A percentile compares a stretch with the other conserved stretches of the same genome.
phyloP scores from a whole-genome alignment of 2,329 filamentous ascomycete species.

The Penicillium sp. region DNA sequence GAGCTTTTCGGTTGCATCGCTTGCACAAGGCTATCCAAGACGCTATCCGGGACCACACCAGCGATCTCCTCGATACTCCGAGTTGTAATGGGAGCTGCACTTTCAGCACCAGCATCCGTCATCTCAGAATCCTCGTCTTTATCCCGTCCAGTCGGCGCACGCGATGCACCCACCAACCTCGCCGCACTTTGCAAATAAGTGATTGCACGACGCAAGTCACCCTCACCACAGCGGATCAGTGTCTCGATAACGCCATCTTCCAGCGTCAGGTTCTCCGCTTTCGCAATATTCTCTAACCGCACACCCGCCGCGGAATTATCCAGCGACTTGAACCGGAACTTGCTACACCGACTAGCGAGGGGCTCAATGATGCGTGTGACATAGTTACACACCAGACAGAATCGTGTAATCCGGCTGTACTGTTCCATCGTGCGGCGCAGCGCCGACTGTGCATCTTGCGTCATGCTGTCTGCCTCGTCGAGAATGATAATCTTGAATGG shows the following conservation, averaged over 20 bases:
- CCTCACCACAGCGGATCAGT: slow-evolving; percentile 81
- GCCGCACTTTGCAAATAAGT: slow-evolving; percentile 95
- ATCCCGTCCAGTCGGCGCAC: slow-evolving; percentile 42
- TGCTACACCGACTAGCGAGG: slow-evolving; percentile 84
- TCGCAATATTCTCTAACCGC: slow-evolving; percentile 75
- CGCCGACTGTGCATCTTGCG: slow-evolving; percentile 91
- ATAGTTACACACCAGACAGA: slow-evolving; percentile 98
- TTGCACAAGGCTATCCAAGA: slow-evolving; percentile 63
- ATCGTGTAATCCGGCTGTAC: slow-evolving; percentile 91
- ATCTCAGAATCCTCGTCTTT: slow-evolving; percentile 56
- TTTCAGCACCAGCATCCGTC: slow-evolving; percentile 51
- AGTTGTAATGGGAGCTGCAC: slow-evolving; percentile 57
- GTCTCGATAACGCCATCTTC: slow-evolving; percentile 76
- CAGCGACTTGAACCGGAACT: slow-evolving; percentile 95
- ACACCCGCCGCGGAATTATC: slow-evolving; percentile 77
- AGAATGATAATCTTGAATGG: slow-evolving; percentile 99
- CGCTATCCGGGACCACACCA: slow-evolving; percentile 75
- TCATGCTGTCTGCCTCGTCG: slow-evolving; percentile 98
- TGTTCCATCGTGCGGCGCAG: slow-evolving; percentile 96
- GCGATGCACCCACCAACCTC: slow-evolving; percentile 65
- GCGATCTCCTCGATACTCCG: slow-evolving; percentile 89
- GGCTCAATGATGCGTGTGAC: slow-evolving; percentile 98
- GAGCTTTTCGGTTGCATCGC: slow-evolving; percentile 68
- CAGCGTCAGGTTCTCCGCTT: slow-evolving; percentile 66
- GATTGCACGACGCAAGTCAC: slow-evolving; percentile 91